Evolutionary conservation across 2,329 filamentous ascomycete genomes (phyloP).

Genomic region (Xylariaceae sp.): DNA sequence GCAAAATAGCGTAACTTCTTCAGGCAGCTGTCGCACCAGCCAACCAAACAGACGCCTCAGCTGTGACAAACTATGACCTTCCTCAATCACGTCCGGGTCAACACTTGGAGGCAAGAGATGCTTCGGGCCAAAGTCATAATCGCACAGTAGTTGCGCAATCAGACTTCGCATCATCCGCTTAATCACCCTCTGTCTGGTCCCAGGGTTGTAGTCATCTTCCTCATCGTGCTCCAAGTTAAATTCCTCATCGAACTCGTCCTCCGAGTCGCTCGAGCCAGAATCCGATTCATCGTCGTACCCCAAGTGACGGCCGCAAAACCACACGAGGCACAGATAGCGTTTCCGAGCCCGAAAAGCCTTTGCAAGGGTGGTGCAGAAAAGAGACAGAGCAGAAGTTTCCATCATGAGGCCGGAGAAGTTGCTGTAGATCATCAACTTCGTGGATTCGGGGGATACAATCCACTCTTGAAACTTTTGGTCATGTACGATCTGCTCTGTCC

Average conservation of each 20-base stretch:
- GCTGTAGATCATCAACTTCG: conserved; percentile 3
- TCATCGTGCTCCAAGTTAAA: neutral
- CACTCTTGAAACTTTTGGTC: conserved; percentile 4
- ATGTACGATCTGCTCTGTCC: conserved; percentile 6
- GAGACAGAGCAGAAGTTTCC: conserved; percentile 2
- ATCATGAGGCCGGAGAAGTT: neutral
- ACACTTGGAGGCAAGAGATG: neutral
- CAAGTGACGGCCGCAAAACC: conserved; percentile 6
- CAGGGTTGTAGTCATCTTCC: neutral
- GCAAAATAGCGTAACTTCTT: conserved; percentile 4
- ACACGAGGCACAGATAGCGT: conserved; percentile 1
- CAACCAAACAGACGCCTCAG: conserved; percentile 3
- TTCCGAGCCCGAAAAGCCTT: neutral
- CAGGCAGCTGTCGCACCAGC: neutral
- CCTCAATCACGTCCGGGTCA: neutral
- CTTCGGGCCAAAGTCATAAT: neutral
- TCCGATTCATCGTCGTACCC: conserved; percentile 1
- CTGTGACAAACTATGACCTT: neutral
- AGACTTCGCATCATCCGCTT: conserved; percentile 7
- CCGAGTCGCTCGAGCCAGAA: neutral
- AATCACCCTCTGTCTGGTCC: neutral
- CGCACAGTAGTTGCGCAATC: conserved; percentile 6
- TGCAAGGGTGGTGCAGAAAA: conserved; percentile 4
- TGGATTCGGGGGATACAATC: conserved; percentile 4
- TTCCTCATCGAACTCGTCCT: neutral